phyloP scores from a whole-genome alignment of 495 filamentous ascomycete genomes.

The Chaetomium tenue region DNA sequence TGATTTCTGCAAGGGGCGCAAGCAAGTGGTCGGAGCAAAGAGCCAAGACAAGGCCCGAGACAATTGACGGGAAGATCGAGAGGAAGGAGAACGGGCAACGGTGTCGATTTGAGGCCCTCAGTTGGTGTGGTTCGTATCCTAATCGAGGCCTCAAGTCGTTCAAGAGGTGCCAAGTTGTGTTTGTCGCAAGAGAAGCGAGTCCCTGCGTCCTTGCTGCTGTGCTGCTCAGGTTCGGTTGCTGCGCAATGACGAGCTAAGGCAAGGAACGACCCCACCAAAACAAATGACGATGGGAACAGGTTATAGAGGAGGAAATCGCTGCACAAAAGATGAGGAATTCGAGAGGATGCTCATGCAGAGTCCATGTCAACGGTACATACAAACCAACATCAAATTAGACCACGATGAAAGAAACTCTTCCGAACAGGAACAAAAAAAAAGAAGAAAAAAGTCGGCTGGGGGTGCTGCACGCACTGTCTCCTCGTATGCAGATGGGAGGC shows the following conservation, averaged over 20 bases:
- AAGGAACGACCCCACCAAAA: slow-evolving; percentile 19
- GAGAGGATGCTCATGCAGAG: too few species aligned
- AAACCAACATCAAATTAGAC: neutral
- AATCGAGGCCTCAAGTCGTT: neutral
- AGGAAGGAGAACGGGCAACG: neutral
- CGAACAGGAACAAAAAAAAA: neutral
- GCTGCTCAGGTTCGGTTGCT: slow-evolving; percentile 15
- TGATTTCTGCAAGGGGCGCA: neutral
- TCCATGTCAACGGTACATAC: neutral
- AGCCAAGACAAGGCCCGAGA: slow-evolving; percentile 10
- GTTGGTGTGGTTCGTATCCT: neutral
- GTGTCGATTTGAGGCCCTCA: neutral
- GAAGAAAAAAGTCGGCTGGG: slow-evolving; percentile 14
- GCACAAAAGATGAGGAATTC: neutral
- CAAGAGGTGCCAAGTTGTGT: neutral
- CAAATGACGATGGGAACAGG: neutral
- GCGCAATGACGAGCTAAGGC: slow-evolving; percentile 15
- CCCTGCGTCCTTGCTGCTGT: neutral
- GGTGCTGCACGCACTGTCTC: neutral
- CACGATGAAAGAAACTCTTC: neutral
- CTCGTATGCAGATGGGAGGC: neutral
- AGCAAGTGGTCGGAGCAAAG: neutral
- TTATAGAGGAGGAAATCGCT: neutral
- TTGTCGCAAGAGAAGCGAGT: neutral
- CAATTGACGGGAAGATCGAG: neutral